Percentiles rank a stretch among this genome's conserved stretches.
Conservation (phyloP, 768 basidiomycete species). For the Amanita phalloides region DNA sequence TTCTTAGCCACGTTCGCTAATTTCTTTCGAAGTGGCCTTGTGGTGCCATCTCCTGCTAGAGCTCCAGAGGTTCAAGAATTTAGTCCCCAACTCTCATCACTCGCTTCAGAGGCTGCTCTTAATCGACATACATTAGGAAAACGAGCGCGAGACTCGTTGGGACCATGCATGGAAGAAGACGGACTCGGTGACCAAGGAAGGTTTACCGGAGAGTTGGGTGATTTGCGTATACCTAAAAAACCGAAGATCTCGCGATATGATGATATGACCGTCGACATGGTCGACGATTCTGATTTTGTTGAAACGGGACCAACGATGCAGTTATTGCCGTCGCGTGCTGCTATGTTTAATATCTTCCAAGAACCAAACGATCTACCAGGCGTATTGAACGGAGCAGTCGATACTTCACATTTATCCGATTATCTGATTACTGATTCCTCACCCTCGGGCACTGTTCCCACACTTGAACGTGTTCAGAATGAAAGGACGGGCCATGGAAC, state of each 20-base stretch:
- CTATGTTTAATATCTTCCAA: constrained; percentile 39
- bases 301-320: constrained; percentile 9
- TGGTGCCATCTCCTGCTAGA: constrained; percentile 11
- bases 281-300: background rate
- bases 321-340: constrained; percentile 16
- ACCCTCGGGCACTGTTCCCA: constrained; percentile 16
- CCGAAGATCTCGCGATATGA: constrained; percentile 6
- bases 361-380: constrained; percentile 25
- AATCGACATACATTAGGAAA: background rate
- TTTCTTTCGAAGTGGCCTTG: constrained; percentile 12
- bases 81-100: background rate
- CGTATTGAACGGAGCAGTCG: constrained; percentile 34
- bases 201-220: background rate
- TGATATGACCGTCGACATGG: background rate
- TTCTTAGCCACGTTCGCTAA: background rate
- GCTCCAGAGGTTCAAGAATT: background rate
- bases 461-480: constrained; percentile 7
- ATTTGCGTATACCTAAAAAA: constrained; percentile 2
- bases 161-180: background rate
- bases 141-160: background rate
- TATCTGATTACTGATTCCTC: constrained; percentile 36
- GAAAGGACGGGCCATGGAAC: constrained; percentile 35
- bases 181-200: background rate
- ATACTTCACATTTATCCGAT: constrained; percentile 40
- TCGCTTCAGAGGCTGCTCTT: background rate